Conservation (phyloP, 805 yeast species). For the Monosporozyma aerobia region DNA sequence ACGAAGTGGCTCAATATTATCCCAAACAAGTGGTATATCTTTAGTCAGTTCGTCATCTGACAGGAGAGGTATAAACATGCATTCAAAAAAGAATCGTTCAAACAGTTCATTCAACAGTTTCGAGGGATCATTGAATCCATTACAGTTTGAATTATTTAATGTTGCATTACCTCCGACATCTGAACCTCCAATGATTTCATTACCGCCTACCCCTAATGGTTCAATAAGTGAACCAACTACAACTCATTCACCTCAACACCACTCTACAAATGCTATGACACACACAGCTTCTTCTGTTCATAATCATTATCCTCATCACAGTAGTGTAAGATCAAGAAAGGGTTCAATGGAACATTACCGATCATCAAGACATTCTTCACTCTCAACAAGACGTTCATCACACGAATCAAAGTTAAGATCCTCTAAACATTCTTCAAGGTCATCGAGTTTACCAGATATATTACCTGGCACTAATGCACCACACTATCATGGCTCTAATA, state of each 20-base stretch:
- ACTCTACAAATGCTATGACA: not conserved
- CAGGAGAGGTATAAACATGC: slow-evolving; percentile 16
- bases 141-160: slow-evolving; percentile 13
- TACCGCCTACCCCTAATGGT: slow-evolving; percentile 28
- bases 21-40: slow-evolving; percentile 17
- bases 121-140: not conserved
- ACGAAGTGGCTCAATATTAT: not conserved
- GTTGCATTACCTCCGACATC: slow-evolving; percentile 44
- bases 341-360: slow-evolving; percentile 1
- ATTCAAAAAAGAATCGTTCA: not conserved
- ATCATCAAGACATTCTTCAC: slow-evolving; percentile 1
- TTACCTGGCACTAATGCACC: not conserved
- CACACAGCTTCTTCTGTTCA: not conserved
- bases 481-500: not conserved
- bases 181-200: slow-evolving; percentile 48
- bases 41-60: slow-evolving; percentile 27
- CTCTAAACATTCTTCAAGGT: not conserved
- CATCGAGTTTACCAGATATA: slow-evolving; percentile 2
- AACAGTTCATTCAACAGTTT: not conserved
- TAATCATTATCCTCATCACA: not conserved
- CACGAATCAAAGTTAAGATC: not conserved
- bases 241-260: not conserved
- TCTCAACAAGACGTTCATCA: not conserved
- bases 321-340: not conserved
- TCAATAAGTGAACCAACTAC: not conserved